Percentiles rank a stretch among this genome's conserved stretches.
These are phyloP conservation scores for Plenodomus tracheiphilus DNA, from an alignment of 2,329 filamentous ascomycete genomes.

Conservation along the genomic window DNA sequence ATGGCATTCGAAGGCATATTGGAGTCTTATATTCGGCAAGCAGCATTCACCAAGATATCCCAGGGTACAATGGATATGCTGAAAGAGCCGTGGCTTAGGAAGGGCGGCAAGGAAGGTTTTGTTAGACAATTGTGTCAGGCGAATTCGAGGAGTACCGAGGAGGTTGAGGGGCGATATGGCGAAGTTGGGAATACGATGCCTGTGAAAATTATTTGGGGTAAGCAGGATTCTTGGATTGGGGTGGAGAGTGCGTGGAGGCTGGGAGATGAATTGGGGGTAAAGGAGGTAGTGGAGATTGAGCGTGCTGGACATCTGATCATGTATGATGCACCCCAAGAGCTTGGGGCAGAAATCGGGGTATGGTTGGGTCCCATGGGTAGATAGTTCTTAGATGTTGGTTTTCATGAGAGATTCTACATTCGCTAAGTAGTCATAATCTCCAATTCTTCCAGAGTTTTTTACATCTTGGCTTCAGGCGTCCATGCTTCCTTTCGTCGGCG, in stretches of 20 bases:
- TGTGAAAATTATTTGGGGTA: conserved; percentile 25
- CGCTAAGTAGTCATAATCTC: no score
- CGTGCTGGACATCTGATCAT: conserved; percentile 21
- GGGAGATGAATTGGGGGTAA: conserved; percentile 12
- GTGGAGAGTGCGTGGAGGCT: conserved; percentile 14
- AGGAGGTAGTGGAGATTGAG: conserved; percentile 16
- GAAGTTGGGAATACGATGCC: conserved; percentile 14
- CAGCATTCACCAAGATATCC: conserved; percentile 9
- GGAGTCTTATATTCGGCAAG: conserved; percentile 23
- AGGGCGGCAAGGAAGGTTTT: conserved; percentile 20
- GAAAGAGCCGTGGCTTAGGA: conserved; percentile 17
- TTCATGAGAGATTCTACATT: not conserved
- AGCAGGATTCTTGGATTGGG: conserved; percentile 21
- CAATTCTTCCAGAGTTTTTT: no score
- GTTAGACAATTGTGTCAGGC: conserved; percentile 26
- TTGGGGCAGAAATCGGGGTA: conserved; percentile 17
- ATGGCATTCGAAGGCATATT: conserved; percentile 21
- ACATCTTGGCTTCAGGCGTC: conserved; percentile 6
- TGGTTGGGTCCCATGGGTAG: conserved; percentile 10
- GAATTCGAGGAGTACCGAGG: conserved; percentile 17
- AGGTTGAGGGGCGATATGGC: conserved; percentile 17
- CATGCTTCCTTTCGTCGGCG: conserved; percentile 13
- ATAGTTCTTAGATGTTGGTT: not conserved
- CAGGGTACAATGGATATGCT: conserved; percentile 11
- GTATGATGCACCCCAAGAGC: conserved; percentile 20